Percentiles rank a stretch among this genome's conserved stretches.
phyloP scores from a whole-genome alignment of 2,329 filamentous ascomycete genomes.

The Fusarium sp. region DNA sequence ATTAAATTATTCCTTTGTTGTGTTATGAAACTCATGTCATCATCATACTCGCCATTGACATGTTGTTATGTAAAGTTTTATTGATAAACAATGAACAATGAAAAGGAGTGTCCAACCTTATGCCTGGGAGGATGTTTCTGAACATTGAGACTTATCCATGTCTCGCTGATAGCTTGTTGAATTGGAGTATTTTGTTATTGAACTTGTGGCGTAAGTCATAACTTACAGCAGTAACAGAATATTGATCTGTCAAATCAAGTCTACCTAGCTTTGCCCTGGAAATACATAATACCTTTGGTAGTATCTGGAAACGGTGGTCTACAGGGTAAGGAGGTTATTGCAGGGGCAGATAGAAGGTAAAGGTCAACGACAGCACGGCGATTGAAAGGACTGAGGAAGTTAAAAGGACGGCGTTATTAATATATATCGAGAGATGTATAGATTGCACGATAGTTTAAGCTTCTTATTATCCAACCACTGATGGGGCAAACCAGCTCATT shows the following conservation, averaged over 20 bases:
- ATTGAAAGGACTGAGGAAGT: neutral
- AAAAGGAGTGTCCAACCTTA: neutral
- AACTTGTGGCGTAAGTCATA: too few relatives aligned
- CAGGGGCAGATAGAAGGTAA: neutral
- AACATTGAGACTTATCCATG: too few relatives aligned
- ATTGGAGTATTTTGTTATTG: too few relatives aligned
- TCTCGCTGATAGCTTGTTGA: too few relatives aligned
- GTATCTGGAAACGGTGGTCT: neutral
- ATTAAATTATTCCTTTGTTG: slow-evolving; percentile 30
- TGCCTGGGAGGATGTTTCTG: neutral
- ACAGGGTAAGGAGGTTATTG: slow-evolving; percentile 6
- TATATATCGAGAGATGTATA: neutral
- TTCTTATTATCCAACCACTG: too few relatives aligned
- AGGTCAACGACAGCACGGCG: neutral
- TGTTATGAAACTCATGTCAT: neutral
- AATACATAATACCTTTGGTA: too few relatives aligned
- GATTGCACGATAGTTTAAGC: too few relatives aligned
- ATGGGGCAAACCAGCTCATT: too few relatives aligned
- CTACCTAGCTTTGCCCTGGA: too few relatives aligned
- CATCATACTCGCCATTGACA: neutral
- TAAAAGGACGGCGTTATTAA: neutral
- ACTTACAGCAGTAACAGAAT: too few relatives aligned
- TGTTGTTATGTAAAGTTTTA: neutral
- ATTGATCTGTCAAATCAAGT: too few relatives aligned
- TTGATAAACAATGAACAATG: neutral